Evolutionary conservation across 441 rosid genomes (phyloP), one percentile per base, ranked within the genome.

Genomic region (Gossypium gossypioides): DNA sequence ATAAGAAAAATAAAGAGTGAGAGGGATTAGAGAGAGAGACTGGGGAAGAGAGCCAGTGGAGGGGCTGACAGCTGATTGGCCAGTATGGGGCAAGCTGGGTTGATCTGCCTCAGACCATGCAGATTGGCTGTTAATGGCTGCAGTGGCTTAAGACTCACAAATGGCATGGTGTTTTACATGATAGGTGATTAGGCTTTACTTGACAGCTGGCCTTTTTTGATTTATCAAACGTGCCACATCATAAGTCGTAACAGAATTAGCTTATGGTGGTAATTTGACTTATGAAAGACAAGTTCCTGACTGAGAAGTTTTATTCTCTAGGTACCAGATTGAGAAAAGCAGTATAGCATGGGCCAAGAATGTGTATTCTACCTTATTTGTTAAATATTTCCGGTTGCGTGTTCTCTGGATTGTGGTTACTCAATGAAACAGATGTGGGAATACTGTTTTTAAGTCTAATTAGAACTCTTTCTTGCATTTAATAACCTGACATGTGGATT

Each of bases 401-500:
- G 42, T 27, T 42, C 56, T 40, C 2, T 58, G 67, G 25, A 32
- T 21, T 37, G 40, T 42, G 37, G 27, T 9, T 2, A 22, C 54
- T 58, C 42, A 27, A 44, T 42, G 57, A 16, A 22, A 54, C 22
- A 4, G 40, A 25, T 2, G 7, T 9, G 44, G 58, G 59, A 29
- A 18, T 10, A 4, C 13, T 51, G 24, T 62, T 52, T 51, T 57
- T 44, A 34, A 57, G 24, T 42, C 21, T 64, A 9, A 34, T 25
- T 22, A 10, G 42, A 37, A 58, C 52, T 64, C 61, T 68, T 21
- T 46, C 21, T 62, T 72, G 29, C 56, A 5, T 69, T 59, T 12
- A 29, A 48, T 52, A 46, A 9, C 6, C 69, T 76, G 76, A 73
- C 76, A 21, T 74, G 58, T 73, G 68, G 48, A 6, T 15, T 69